Percentiles rank a stretch among this genome's conserved stretches.
phyloP scores from a whole-genome alignment of 1,284 basidiomycete genomes.

The Rhodotorula sp. region DNA sequence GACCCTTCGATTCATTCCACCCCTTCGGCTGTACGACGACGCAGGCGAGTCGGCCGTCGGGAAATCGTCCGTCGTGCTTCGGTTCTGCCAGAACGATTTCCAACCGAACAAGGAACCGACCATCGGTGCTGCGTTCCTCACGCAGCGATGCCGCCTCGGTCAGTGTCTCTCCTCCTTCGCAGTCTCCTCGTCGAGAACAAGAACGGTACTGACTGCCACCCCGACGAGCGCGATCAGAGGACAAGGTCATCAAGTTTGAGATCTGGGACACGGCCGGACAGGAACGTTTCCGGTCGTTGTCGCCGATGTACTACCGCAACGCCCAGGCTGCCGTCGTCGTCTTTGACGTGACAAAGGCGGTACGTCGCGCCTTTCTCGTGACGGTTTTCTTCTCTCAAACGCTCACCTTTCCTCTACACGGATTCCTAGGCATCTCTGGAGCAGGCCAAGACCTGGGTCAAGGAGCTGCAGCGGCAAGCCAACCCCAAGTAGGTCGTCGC shows the following conservation, averaged over 20 bases:
- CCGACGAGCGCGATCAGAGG: slow-evolving; percentile 54
- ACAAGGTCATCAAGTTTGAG: slow-evolving; percentile 88
- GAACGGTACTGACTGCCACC: too few relatives aligned
- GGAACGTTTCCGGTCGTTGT: slow-evolving; percentile 82
- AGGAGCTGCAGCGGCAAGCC: slow-evolving; percentile 97
- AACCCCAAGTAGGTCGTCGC: slow-evolving; percentile 65
- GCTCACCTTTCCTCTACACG: neutral
- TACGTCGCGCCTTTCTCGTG: slow-evolving; percentile 6
- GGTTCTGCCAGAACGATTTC: slow-evolving; percentile 94
- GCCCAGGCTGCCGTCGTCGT: slow-evolving; percentile 98
- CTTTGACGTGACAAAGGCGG: slow-evolving; percentile 89
- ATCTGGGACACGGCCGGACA: slow-evolving; percentile 96
- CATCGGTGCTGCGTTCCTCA: slow-evolving; percentile 62
- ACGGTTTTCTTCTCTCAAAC: too few relatives aligned
- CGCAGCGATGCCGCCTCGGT: slow-evolving; percentile 55
- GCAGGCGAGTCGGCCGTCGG: slow-evolving; percentile 93
- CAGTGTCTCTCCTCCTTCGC: neutral
- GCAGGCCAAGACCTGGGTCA: slow-evolving; percentile 99
- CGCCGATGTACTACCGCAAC: slow-evolving; percentile 93
- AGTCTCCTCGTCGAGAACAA: neutral
- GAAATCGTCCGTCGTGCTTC: slow-evolving; percentile 97
- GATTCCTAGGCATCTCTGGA: slow-evolving; percentile 71
- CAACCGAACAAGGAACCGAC: slow-evolving; percentile 97
- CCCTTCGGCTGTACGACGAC: neutral
- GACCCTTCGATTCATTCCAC: neutral